These are phyloP conservation scores for Tetrahymena thermophila DNA, from an alignment of 73 alveolate genomes.

Conservation along the genomic window DNA sequence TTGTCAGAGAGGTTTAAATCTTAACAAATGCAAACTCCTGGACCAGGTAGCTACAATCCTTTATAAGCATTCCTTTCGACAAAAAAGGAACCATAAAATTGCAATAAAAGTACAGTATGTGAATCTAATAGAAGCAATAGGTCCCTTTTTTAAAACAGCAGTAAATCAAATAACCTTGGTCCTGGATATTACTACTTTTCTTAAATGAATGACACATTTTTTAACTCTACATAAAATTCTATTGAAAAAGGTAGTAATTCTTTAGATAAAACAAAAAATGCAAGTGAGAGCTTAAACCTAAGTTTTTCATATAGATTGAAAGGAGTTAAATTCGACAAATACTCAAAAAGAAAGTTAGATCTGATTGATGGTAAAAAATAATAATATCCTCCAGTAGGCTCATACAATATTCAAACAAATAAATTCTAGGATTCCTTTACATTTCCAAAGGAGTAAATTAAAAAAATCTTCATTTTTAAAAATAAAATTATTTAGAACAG, in stretches of 20 bases:
- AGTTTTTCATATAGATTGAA: not conserved
- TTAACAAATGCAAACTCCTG: not conserved
- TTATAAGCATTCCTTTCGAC: not conserved
- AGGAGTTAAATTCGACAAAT: not conserved
- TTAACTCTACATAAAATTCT: not conserved
- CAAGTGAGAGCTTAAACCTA: not conserved
- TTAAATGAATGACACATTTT: not conserved
- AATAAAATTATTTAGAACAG: no score
- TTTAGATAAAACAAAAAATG: not conserved
- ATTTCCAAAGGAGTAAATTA: not conserved
- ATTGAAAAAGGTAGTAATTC: not conserved
- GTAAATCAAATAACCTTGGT: not conserved
- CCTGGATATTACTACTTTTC: slow-evolving; percentile 1
- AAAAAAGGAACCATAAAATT: not conserved
- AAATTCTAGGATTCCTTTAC: not conserved
- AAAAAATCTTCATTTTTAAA: not conserved
- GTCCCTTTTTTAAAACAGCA: not conserved
- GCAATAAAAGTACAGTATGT: not conserved
- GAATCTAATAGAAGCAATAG: not conserved
- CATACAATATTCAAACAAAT: not conserved
- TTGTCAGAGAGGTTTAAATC: not conserved
- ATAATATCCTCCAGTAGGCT: not conserved
- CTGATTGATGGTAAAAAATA: not conserved
- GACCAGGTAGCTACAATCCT: not conserved
- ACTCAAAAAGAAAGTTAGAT: not conserved